Conservation (phyloP, 2,329 filamentous ascomycete species). For the Xylariaceae sp. region DNA sequence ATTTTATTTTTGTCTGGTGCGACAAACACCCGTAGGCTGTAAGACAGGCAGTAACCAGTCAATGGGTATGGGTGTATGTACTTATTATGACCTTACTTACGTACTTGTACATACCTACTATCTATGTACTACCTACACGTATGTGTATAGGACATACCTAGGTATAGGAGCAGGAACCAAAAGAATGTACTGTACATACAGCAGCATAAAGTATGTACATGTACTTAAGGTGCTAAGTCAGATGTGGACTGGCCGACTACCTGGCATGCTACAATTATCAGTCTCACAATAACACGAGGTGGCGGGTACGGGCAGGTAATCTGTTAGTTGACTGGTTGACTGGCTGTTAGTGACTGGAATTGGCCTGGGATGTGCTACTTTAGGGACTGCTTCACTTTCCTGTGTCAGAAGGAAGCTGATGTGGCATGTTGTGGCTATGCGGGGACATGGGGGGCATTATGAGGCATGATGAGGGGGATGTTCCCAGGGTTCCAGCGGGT, state of each 20-base stretch:
- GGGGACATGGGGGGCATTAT: background rate
- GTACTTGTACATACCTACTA: background rate
- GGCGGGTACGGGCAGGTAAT: too few relatives aligned
- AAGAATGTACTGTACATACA: too few relatives aligned
- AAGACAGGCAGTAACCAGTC: too few relatives aligned
- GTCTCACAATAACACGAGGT: background rate
- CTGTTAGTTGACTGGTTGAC: background rate
- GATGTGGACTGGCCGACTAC: background rate
- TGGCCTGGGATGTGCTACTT: background rate
- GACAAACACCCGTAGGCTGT: background rate
- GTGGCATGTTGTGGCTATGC: constrained; percentile 24
- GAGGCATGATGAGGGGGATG: constrained; percentile 6
- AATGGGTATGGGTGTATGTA: too few relatives aligned
- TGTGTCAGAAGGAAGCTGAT: constrained; percentile 24
- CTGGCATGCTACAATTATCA: background rate
- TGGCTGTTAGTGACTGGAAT: constrained; percentile 3
- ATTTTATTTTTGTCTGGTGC: background rate
- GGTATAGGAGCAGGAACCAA: background rate
- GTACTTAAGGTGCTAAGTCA: too few relatives aligned
- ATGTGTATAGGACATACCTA: background rate
- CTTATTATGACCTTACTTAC: too few relatives aligned
- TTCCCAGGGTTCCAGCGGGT: background rate
- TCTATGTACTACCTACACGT: background rate
- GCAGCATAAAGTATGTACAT: too few relatives aligned
- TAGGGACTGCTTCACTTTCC: constrained; percentile 16